phyloP scores from a whole-genome alignment of 1,284 basidiomycete species.

The Marasmius tenuissimus region DNA sequence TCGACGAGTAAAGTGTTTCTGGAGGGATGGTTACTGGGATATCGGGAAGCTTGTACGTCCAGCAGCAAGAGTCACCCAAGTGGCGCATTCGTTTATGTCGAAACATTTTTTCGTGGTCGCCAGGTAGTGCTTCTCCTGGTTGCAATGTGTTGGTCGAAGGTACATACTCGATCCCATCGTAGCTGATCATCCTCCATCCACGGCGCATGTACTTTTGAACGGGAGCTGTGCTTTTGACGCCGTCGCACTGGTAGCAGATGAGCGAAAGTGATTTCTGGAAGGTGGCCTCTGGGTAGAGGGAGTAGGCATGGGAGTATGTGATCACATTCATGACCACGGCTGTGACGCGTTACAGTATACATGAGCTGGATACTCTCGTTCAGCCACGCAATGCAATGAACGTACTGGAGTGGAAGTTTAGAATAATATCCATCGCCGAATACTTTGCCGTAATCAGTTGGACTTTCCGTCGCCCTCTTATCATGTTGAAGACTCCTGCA shows the following conservation, averaged over 20 bases:
- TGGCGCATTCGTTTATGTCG: too few species aligned
- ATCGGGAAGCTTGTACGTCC: too few species aligned
- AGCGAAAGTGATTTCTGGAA: constrained; percentile 14
- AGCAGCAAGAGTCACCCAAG: too few species aligned
- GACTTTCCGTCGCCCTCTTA: constrained; percentile 5
- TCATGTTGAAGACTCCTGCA: constrained; percentile 10
- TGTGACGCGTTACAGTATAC: not conserved
- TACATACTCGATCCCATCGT: not conserved
- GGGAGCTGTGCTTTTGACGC: not conserved
- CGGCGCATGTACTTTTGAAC: constrained; percentile 6
- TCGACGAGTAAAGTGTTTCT: too few species aligned
- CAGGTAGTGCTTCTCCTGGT: too few species aligned
- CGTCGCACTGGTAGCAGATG: not conserved
- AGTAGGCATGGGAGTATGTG: constrained; percentile 15
- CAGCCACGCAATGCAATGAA: not conserved
- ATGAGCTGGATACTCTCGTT: not conserved
- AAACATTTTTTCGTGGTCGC: too few species aligned
- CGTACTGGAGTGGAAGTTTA: constrained; percentile 20
- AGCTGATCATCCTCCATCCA: constrained; percentile 6
- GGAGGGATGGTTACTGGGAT: too few species aligned
- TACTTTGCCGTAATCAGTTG: constrained; percentile 12
- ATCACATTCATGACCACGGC: constrained; percentile 25
- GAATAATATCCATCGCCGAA: constrained; percentile 10
- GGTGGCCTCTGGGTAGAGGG: constrained; percentile 21
- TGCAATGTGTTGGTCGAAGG: too few species aligned